A percentile compares a stretch with the other conserved stretches of the same genome.
Conservation (phyloP, 306 rosid species). For the Malus orientalis region DNA sequence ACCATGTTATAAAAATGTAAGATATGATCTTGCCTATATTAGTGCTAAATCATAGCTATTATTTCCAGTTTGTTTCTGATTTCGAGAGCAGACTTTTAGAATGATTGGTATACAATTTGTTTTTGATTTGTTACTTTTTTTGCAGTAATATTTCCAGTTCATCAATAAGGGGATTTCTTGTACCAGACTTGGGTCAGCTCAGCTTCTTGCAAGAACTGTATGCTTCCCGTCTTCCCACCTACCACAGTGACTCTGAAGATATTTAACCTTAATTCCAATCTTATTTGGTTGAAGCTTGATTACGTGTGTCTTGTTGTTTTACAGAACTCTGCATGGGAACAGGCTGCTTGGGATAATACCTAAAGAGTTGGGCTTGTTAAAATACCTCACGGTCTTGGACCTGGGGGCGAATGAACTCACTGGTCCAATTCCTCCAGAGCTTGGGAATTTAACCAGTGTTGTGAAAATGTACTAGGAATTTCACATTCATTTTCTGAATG, state of each 20-base stretch:
- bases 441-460: conserved; percentile 52
- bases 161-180: conserved; percentile 63
- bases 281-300: conserved; percentile 17
- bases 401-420: conserved; percentile 75
- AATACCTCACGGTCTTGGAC: conserved; percentile 62
- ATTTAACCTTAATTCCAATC: not conserved
- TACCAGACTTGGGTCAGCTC: conserved; percentile 72
- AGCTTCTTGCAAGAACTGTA: conserved; percentile 75
- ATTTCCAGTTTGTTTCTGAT: conserved; percentile 6
- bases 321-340: conserved; percentile 70
- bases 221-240: conserved; percentile 16
- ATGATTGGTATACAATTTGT: not conserved
- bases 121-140: conserved; percentile 18
- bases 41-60: not conserved
- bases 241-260: not conserved
- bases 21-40: conserved; percentile 25
- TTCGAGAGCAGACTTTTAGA: conserved; percentile 12
- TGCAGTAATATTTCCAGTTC: conserved; percentile 78
- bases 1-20: conserved; percentile 76
- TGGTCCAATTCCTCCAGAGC: conserved; percentile 81
- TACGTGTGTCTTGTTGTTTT: conserved; percentile 18
- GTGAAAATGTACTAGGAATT: conserved; percentile 56
- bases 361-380: conserved; percentile 61
- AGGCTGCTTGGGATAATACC: conserved; percentile 75
- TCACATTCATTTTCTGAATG: conserved; percentile 3